These are phyloP conservation scores for Kodamaea sagamina DNA, from an alignment of 805 yeast species.

Conservation along the genomic window DNA sequence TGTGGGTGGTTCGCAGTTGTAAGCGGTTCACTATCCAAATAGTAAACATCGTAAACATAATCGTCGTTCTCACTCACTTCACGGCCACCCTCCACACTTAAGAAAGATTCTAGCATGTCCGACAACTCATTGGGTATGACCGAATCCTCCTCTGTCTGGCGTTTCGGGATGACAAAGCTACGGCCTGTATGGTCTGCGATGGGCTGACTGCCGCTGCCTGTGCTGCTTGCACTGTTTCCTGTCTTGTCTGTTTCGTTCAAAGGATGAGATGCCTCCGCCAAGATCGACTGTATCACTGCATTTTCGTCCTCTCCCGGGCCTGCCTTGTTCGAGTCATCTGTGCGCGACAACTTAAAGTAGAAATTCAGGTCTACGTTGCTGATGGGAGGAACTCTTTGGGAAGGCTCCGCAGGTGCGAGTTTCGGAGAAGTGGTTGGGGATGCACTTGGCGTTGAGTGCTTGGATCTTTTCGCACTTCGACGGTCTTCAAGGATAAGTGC, in stretches of 20 bases:
- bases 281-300: conserved; percentile 14
- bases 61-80: conserved; percentile 39
- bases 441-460: conserved; percentile 36
- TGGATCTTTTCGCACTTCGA: conserved; percentile 42
- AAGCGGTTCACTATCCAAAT: conserved; percentile 31
- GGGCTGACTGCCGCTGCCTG: background rate
- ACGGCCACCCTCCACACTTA: conserved; percentile 37
- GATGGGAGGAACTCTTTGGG: background rate
- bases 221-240: conserved; percentile 1
- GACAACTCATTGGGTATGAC: conserved; percentile 59
- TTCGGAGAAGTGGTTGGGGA: conserved; percentile 25
- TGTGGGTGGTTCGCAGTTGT: conserved; percentile 51
- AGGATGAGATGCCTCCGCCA: conserved; percentile 9
- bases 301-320: conserved; percentile 14
- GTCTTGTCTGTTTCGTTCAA: too few relatives aligned
- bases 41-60: conserved; percentile 89
- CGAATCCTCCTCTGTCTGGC: conserved; percentile 33
- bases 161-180: conserved; percentile 37
- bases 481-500: conserved; percentile 60
- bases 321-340: conserved; percentile 28
- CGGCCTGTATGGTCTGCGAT: conserved; percentile 22
- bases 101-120: conserved; percentile 71
- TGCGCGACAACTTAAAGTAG: conserved; percentile 37
- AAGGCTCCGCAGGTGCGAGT: conserved; percentile 32
- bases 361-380: conserved; percentile 17